phyloP scores from a whole-genome alignment of 2,329 filamentous ascomycete genomes.

The Cladosporium sp. region DNA sequence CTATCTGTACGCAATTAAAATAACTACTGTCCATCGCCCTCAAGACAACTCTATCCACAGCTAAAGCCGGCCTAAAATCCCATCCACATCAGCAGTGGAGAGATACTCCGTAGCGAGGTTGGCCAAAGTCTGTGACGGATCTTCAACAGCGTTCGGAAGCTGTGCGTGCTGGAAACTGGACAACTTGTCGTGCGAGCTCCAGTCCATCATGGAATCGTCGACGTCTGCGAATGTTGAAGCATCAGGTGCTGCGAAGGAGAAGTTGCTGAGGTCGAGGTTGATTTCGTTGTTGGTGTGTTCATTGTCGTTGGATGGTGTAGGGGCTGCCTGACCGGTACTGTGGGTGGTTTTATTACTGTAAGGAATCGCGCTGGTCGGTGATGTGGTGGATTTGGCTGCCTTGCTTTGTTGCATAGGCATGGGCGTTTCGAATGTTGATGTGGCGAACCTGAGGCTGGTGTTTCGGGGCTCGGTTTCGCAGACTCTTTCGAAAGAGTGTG shows the following conservation, averaged over 20 bases:
- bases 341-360: not conserved
- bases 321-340: too few species aligned
- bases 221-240: not conserved
- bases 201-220: not conserved
- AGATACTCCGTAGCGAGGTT: constrained; percentile 5
- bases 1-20: too few species aligned
- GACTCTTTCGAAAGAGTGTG: constrained; percentile 1
- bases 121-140: not conserved
- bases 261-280: constrained; percentile 1
- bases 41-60: too few species aligned
- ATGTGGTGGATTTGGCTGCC: not conserved
- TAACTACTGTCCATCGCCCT: too few species aligned
- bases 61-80: not conserved
- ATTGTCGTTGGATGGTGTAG: too few species aligned
- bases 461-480: constrained; percentile 13
- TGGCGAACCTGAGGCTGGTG: constrained; percentile 25
- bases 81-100: constrained; percentile 8
- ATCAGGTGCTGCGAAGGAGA: constrained; percentile 4
- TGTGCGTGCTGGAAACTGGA: constrained; percentile 17
- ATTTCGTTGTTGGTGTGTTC: not conserved
- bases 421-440: constrained; percentile 18
- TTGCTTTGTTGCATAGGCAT: not conserved
- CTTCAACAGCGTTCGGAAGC: not conserved
- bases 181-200: constrained; percentile 18
- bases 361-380: not conserved